phyloP scores from a whole-genome alignment of 441 rosid species.

The Populus hybrid region DNA sequence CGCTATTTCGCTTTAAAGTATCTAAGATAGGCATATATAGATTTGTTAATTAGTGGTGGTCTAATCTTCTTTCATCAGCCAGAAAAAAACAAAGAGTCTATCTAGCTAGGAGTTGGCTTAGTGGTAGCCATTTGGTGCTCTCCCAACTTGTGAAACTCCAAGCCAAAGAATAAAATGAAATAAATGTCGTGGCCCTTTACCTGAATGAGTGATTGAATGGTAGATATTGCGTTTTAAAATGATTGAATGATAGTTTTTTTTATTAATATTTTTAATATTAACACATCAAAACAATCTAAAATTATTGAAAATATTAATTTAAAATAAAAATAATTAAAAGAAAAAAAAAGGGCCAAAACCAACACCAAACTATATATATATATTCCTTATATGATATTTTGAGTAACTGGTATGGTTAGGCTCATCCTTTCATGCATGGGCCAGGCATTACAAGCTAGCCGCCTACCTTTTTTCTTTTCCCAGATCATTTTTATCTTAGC shows the following conservation, averaged over 20 bases:
- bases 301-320: too few relatives aligned
- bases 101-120: neutral
- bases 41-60: neutral
- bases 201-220: too few relatives aligned
- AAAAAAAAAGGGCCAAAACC: too few relatives aligned
- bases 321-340: too few relatives aligned
- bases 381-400: neutral
- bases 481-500: neutral
- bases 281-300: too few relatives aligned
- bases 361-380: too few relatives aligned
- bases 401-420: neutral
- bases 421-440: neutral
- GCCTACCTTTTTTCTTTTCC: neutral
- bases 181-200: neutral
- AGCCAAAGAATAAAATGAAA: neutral
- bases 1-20: neutral
- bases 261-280: too few relatives aligned
- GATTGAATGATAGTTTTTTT: too few relatives aligned
- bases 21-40: neutral
- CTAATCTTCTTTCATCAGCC: neutral
- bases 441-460: neutral
- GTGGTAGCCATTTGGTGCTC: conserved; percentile 2
- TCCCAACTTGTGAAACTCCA: neutral
- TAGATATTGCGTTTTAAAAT: too few relatives aligned
- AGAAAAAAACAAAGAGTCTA: neutral